These are phyloP conservation scores for Hericium rajendrae DNA, from an alignment of 768 basidiomycete genomes.

Conservation along the genomic window DNA sequence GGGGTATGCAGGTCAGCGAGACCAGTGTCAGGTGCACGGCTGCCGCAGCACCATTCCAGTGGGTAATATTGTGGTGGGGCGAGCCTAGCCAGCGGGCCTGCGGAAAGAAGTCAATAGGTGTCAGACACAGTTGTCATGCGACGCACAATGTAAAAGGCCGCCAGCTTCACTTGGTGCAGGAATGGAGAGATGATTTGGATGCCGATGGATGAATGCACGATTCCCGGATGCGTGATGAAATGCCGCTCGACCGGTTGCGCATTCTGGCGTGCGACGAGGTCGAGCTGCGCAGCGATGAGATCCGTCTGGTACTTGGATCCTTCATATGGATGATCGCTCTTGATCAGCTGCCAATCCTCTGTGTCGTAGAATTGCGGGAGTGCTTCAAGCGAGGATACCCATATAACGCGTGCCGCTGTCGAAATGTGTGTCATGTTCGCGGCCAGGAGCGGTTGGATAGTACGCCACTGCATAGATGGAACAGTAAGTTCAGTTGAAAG, in stretches of 20 bases:
- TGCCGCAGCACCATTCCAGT: constrained; percentile 59
- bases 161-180: constrained; percentile 37
- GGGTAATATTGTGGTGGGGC: constrained; percentile 48
- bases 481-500: constrained; percentile 3
- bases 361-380: constrained; percentile 42
- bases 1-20: constrained; percentile 41
- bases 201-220: constrained; percentile 57
- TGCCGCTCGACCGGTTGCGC: constrained; percentile 34
- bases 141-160: constrained; percentile 58
- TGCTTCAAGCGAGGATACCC: constrained; percentile 71
- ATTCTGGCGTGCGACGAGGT: constrained; percentile 30
- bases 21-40: constrained; percentile 60
- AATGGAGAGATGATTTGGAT: constrained; percentile 35
- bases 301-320: constrained; percentile 72
- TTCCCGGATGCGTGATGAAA: constrained; percentile 59
- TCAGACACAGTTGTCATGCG: not conserved
- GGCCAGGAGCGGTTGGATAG: constrained; percentile 43
- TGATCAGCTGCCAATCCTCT: constrained; percentile 64
- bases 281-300: constrained; percentile 48
- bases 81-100: constrained; percentile 68
- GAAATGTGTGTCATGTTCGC: constrained; percentile 27
- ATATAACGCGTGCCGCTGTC: constrained; percentile 53
- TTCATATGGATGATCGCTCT: constrained; percentile 57
- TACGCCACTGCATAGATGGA: constrained; percentile 43
- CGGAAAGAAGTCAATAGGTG: constrained; percentile 3